Conservation (phyloP, 2,329 filamentous ascomycete species). For the Sporothrix pallida region DNA sequence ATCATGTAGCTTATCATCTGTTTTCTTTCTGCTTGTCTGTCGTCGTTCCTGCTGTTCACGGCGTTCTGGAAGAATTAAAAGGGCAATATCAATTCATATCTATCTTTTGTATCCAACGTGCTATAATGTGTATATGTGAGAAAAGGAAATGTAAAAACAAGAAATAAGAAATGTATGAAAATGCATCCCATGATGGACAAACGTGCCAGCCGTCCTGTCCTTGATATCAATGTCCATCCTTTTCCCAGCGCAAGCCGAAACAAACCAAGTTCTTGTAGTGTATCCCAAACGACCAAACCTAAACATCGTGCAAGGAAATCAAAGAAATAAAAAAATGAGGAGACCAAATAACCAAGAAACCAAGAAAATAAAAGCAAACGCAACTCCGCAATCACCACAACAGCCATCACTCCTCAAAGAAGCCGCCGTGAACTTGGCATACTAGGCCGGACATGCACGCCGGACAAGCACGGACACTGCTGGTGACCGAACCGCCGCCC, state of each 20-base stretch:
- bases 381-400: not conserved
- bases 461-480: slow-evolving; percentile 28
- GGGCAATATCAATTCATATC: not conserved
- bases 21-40: too few relatives aligned
- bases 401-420: slow-evolving; percentile 30
- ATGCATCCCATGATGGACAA: not conserved
- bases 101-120: not conserved
- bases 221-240: not conserved
- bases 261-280: not conserved
- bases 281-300: not conserved
- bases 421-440: slow-evolving; percentile 36
- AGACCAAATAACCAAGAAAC: not conserved
- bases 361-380: not conserved
- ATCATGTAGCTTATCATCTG: not conserved
- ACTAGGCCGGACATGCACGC: slow-evolving; percentile 37
- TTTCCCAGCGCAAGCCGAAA: not conserved
- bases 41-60: too few relatives aligned
- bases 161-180: too few relatives aligned
- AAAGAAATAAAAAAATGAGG: not conserved
- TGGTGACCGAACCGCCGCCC: not conserved
- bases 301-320: not conserved
- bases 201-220: slow-evolving; percentile 9
- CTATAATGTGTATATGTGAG: not conserved
- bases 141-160: not conserved
- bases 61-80: not conserved